phyloP scores from a whole-genome alignment of 78 protist species.

The Chrysochromulina parva region DNA sequence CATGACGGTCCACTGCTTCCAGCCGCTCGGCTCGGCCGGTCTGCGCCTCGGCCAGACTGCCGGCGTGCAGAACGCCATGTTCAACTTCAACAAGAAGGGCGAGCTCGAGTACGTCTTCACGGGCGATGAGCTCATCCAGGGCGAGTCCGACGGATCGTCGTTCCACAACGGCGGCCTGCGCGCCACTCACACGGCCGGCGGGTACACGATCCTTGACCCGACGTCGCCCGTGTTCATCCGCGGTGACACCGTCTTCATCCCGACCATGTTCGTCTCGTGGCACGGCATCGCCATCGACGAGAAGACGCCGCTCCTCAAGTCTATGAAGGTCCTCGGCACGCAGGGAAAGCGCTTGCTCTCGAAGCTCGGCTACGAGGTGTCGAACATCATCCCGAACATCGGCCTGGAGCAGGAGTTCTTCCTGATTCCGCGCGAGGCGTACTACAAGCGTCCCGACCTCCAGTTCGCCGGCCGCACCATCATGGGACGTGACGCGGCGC shows the following conservation, averaged over 20 bases:
- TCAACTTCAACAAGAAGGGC: slow-evolving; percentile 57
- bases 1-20: slow-evolving; percentile 86
- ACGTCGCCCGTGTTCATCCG: slow-evolving; percentile 79
- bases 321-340: not conserved
- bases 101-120: slow-evolving; percentile 38
- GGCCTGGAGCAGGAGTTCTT: slow-evolving; percentile 92
- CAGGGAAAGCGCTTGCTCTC: slow-evolving; percentile 31
- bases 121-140: slow-evolving; percentile 74
- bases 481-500: slow-evolving; percentile 66
- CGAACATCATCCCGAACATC: not conserved
- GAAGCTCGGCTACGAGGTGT: slow-evolving; percentile 2
- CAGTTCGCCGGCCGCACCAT: slow-evolving; percentile 33
- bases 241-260: slow-evolving; percentile 66
- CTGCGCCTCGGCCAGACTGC: slow-evolving; percentile 42
- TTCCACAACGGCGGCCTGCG: slow-evolving; percentile 92
- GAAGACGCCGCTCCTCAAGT: slow-evolving; percentile 88
- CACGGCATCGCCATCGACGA: slow-evolving; percentile 84
- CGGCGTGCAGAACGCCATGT: slow-evolving; percentile 35
- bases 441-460: slow-evolving; percentile 80
- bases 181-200: slow-evolving; percentile 87
- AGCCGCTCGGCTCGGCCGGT: slow-evolving; percentile 52
- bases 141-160: slow-evolving; percentile 91
- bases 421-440: slow-evolving; percentile 76
- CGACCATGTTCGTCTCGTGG: slow-evolving; percentile 73
- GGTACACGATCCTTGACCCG: slow-evolving; percentile 87